Conservation (phyloP, 2,329 filamentous ascomycete genomes). For the Xylariaceae sp. region DNA sequence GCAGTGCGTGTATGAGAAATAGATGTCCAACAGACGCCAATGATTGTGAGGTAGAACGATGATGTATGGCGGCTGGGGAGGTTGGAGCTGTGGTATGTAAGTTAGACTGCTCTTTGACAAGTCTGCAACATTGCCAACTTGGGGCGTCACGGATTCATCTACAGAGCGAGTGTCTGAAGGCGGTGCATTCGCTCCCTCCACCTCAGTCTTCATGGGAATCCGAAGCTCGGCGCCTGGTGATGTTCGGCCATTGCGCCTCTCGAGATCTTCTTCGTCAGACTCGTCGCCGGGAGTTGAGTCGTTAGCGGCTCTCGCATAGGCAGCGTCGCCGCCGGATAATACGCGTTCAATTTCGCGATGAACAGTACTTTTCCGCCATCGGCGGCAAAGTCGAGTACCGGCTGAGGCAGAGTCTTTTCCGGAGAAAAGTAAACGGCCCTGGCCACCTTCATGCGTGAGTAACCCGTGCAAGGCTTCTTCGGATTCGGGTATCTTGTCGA, state of each 20-base stretch:
- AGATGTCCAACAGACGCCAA: slow-evolving; percentile 64
- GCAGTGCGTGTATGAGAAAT: slow-evolving; percentile 70
- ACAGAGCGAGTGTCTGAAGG: background rate
- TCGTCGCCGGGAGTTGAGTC: slow-evolving; percentile 25
- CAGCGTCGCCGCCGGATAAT: slow-evolving; percentile 44
- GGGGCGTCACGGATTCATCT: background rate
- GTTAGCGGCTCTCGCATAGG: slow-evolving; percentile 30
- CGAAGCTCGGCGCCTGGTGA: background rate
- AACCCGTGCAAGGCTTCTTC: slow-evolving; percentile 55
- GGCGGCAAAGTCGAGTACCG: slow-evolving; percentile 55
- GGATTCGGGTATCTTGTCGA: slow-evolving; percentile 56
- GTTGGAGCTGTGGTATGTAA: background rate
- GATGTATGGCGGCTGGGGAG: background rate
- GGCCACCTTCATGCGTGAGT: slow-evolving; percentile 43
- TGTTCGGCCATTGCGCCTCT: slow-evolving; percentile 12
- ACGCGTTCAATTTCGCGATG: slow-evolving; percentile 60
- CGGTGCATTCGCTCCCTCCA: background rate
- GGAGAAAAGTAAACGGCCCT: slow-evolving; percentile 43
- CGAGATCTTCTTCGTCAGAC: slow-evolving; percentile 28
- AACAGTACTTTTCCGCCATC: slow-evolving; percentile 60
- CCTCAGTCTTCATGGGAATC: background rate
- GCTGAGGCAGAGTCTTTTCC: slow-evolving; percentile 44
- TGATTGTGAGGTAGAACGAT: slow-evolving; percentile 46
- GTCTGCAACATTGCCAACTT: background rate
- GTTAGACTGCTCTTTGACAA: background rate